Evolutionary conservation across 306 rosid genomes (phyloP), one percentile per base, ranked within the genome.

Genomic region (Malus asiatica): DNA sequence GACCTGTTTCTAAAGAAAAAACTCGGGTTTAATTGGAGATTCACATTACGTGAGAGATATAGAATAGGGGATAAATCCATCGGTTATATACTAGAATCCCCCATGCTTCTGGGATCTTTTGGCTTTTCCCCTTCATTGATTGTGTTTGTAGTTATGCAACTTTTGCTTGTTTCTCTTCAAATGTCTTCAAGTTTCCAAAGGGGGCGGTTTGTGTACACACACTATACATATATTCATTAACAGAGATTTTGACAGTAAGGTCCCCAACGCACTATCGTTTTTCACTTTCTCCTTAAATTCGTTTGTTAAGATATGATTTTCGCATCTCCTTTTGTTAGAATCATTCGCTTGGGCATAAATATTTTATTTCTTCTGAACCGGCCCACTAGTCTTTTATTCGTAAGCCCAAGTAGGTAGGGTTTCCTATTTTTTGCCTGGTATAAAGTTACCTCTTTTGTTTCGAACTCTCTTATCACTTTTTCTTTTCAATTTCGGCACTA

Each of bases 91-190:
- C 55, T 48, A 48, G 20, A 15, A 48, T 48, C 8, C 55, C 19
- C 25, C 16, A 72, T 72, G 69, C 44, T 73, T 55, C 0, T 60
- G 77, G 69, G 32, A 68, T 16, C 25, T 25, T 40, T 44, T 8
- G 16, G 30, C 19, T 48, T 48, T 42, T 60, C 10, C 59, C 61
- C 76, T 40, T 60, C 77, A 45, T 74, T 45, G 83, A 78, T 86
- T 74, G 63, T 68, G 72, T 73, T 71, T 63, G 66, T 45, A 74
- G 70, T 74, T 11, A 74, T 45, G 46, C 44, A 8, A 74, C 66
- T 62, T 74, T 27, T 46, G 70, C 78, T 62, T 62, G 1, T 44
- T 18, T 59, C 11, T 72, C 53, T 70, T 75, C 12, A 52, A 69
- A 33, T n/a, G 14, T 55, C 55, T 35, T 45, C 8, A 27, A 38